phyloP scores from a whole-genome alignment of 495 filamentous ascomycete genomes.

The Penicillium herquei region DNA sequence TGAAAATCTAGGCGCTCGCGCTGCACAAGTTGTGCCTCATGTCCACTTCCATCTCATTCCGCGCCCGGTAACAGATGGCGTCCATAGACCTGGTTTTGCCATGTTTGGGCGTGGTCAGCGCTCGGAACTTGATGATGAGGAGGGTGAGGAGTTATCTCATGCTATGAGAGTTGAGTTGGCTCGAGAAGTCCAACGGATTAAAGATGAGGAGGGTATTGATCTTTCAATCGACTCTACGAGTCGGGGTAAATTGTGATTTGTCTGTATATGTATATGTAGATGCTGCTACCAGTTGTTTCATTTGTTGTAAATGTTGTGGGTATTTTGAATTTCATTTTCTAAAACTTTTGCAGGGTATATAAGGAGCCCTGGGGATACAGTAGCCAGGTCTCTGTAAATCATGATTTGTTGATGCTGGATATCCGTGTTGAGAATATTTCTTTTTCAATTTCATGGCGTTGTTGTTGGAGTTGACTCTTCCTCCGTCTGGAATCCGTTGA shows the following conservation, averaged over 20 bases:
- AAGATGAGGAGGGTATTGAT: slow-evolving; percentile 43
- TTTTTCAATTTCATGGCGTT: no score
- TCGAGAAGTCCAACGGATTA: slow-evolving; percentile 50
- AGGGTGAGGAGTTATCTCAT: slow-evolving; percentile 62
- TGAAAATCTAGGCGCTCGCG: slow-evolving; percentile 57
- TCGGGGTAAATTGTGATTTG: slow-evolving; percentile 27
- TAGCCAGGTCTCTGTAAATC: no score
- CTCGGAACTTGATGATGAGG: slow-evolving; percentile 84
- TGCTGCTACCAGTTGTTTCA: not conserved
- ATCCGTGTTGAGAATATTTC: no score
- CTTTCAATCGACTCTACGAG: slow-evolving; percentile 21
- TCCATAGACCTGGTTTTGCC: slow-evolving; percentile 56
- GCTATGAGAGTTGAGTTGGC: slow-evolving; percentile 61
- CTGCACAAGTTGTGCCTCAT: slow-evolving; percentile 88
- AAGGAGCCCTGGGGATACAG: no score
- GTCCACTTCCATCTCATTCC: slow-evolving; percentile 94
- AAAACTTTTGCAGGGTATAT: no score
- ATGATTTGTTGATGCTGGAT: no score
- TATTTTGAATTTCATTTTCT: no score
- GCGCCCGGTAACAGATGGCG: slow-evolving; percentile 42
- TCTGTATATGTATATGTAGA: not conserved
- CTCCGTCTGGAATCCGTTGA: not conserved
- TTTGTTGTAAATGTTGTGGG: no score
- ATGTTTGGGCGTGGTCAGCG: slow-evolving; percentile 84
- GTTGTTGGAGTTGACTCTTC: not conserved